phyloP scores from a whole-genome alignment of 2,329 filamentous ascomycete species.

The Aspergillus phoenicis region DNA sequence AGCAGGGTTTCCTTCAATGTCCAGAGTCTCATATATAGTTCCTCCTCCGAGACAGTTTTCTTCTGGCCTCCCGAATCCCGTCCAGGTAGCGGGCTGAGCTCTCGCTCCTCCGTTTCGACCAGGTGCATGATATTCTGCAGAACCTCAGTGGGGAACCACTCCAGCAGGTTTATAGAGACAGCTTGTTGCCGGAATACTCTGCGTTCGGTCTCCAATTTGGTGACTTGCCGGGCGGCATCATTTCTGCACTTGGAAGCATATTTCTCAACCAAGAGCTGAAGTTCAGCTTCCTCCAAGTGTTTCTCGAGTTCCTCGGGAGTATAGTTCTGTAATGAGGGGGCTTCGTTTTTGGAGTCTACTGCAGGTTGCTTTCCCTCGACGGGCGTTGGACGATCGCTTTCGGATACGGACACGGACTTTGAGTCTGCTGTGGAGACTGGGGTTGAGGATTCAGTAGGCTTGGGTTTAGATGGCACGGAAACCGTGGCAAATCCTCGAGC shows the following conservation, averaged over 20 bases:
- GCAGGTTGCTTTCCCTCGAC: slow-evolving; percentile 21
- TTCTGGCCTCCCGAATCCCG: slow-evolving; percentile 32
- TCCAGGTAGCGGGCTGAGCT: slow-evolving; percentile 36
- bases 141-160: slow-evolving; percentile 78
- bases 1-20: slow-evolving; percentile 73
- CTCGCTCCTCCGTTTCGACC: slow-evolving; percentile 44
- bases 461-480: slow-evolving; percentile 82
- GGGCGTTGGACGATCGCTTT: slow-evolving; percentile 32
- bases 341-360: slow-evolving; percentile 7
- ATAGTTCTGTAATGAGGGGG: slow-evolving; percentile 55
- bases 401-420: slow-evolving; percentile 34
- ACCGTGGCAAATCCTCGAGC: slow-evolving; percentile 92
- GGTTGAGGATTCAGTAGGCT: slow-evolving; percentile 48
- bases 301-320: slow-evolving; percentile 87
- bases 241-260: slow-evolving; percentile 75
- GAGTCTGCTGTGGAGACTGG: slow-evolving; percentile 32
- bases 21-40: slow-evolving; percentile 79
- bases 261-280: slow-evolving; percentile 86
- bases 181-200: slow-evolving; percentile 79
- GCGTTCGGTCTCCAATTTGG: slow-evolving; percentile 80
- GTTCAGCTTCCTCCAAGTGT: slow-evolving; percentile 85
- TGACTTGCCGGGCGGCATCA: slow-evolving; percentile 75
- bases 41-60: slow-evolving; percentile 67
- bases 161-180: slow-evolving; percentile 70
- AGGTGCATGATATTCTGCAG: slow-evolving; percentile 66